phyloP scores from a whole-genome alignment of 2,329 filamentous ascomycete species.

The Colletotrichum theobromicola region DNA sequence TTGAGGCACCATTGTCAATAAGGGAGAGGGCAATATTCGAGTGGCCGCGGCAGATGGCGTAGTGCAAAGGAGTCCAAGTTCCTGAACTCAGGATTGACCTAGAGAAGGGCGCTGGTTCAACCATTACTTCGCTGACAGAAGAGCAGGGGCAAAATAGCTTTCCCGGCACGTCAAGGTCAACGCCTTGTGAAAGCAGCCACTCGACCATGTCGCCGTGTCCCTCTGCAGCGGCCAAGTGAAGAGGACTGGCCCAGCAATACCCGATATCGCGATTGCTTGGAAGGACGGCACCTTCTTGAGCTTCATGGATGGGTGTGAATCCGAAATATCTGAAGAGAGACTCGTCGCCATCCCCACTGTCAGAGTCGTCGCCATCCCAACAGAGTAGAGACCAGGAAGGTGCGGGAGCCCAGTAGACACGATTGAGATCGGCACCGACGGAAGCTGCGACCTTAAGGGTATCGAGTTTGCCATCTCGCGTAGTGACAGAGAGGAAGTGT shows the following conservation, averaged over 20 bases:
- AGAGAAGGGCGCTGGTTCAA: too few species aligned
- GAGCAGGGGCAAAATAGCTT: background rate
- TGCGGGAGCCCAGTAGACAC: background rate
- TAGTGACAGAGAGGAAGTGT: background rate
- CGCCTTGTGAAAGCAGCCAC: background rate
- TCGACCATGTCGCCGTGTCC: background rate
- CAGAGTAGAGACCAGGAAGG: background rate
- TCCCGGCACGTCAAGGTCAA: background rate
- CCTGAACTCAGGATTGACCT: background rate
- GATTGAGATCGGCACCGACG: background rate
- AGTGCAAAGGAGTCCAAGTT: background rate
- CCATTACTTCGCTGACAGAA: background rate
- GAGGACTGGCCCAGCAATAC: background rate
- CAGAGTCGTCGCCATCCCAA: background rate
- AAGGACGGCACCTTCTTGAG: rapidly evolving
- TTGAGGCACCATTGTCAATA: background rate
- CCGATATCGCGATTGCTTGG: background rate
- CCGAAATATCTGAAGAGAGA: rapidly evolving
- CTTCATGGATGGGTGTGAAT: background rate
- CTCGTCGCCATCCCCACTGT: rapidly evolving
- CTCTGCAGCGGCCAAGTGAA: background rate
- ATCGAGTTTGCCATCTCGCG: background rate
- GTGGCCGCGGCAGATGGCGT: background rate
- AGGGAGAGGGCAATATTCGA: background rate
- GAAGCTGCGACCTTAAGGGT: background rate